Conservation (phyloP, 352 stramenopile species). For the Phytophthora tubulina region DNA sequence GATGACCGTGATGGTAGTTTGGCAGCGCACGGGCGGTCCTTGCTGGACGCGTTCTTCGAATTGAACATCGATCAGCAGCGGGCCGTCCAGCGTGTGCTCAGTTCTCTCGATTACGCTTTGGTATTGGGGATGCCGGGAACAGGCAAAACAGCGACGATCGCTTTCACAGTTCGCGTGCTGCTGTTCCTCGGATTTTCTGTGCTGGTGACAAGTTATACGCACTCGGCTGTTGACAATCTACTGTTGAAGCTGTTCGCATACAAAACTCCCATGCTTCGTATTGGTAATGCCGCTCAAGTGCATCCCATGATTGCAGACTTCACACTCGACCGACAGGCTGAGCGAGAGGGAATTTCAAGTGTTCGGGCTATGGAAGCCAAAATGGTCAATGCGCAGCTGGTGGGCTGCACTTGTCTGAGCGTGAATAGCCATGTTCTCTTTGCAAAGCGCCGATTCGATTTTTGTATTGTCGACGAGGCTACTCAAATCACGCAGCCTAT, state of each 20-base stretch:
- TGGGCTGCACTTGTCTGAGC: constrained; percentile 82
- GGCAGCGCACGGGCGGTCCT: constrained; percentile 26
- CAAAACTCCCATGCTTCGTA: constrained; percentile 76
- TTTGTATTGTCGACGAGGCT: constrained; percentile 99
- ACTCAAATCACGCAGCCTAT: constrained; percentile 98
- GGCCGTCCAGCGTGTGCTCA: constrained; percentile 80
- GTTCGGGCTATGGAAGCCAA: constrained; percentile 59
- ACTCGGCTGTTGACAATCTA: constrained; percentile 98
- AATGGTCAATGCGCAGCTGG: constrained; percentile 62
- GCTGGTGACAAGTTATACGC: constrained; percentile 97
- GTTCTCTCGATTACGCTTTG: constrained; percentile 94
- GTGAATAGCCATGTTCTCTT: constrained; percentile 85
- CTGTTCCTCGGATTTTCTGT: constrained; percentile 94
- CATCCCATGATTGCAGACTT: constrained; percentile 71
- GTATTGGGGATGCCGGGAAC: constrained; percentile 96
- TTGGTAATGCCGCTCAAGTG: constrained; percentile 79
- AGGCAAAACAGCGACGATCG: constrained; percentile 97
- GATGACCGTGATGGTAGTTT: constrained; percentile 23
- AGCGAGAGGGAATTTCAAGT: constrained; percentile 41
- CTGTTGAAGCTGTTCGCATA: constrained; percentile 92
- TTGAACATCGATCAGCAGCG: constrained; percentile 86
- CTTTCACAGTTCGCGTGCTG: constrained; percentile 94
- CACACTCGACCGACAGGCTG: constrained; percentile 55
- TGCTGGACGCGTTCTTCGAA: constrained; percentile 63
- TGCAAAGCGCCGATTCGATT: constrained; percentile 94